These are phyloP conservation scores for Bipolaris gigantea DNA, from an alignment of 2,329 filamentous ascomycete genomes.

Conservation along the genomic window DNA sequence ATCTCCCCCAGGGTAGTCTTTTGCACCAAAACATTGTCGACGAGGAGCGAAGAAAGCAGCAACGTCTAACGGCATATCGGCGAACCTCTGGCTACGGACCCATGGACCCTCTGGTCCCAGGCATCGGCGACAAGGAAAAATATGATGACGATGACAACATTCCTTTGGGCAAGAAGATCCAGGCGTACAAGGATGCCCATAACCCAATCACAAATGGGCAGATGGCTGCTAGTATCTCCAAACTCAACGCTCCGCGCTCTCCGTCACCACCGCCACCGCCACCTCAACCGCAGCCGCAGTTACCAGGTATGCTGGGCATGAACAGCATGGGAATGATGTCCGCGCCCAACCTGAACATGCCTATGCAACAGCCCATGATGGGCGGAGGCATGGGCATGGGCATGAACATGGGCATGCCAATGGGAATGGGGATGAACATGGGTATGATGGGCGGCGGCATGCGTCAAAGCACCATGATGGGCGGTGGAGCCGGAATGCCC, in stretches of 20 bases:
- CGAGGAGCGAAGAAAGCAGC: slow-evolving; percentile 42
- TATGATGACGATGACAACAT: slow-evolving; percentile 35
- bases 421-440: slow-evolving; percentile 3
- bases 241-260: background rate
- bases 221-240: slow-evolving; percentile 10
- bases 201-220: slow-evolving; percentile 23
- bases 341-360: background rate
- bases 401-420: slow-evolving; percentile 1
- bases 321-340: slow-evolving; percentile 3
- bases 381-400: slow-evolving; percentile 6
- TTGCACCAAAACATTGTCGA: slow-evolving; percentile 45
- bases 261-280: background rate
- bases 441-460: background rate
- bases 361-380: slow-evolving; percentile 9
- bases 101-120: slow-evolving; percentile 35
- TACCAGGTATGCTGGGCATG: slow-evolving; percentile 18
- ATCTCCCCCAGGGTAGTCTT: slow-evolving; percentile 46
- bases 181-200: slow-evolving; percentile 43
- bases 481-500: slow-evolving; percentile 1
- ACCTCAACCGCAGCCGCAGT: background rate
- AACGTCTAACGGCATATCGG: slow-evolving; percentile 40
- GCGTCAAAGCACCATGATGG: slow-evolving; percentile 7
- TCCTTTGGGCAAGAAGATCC: slow-evolving; percentile 39
- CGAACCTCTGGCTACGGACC: slow-evolving; percentile 36
- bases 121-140: slow-evolving; percentile 29